Evolutionary conservation across 106 monocot genomes (phyloP).

Genomic region (Allium fistulosum): DNA sequence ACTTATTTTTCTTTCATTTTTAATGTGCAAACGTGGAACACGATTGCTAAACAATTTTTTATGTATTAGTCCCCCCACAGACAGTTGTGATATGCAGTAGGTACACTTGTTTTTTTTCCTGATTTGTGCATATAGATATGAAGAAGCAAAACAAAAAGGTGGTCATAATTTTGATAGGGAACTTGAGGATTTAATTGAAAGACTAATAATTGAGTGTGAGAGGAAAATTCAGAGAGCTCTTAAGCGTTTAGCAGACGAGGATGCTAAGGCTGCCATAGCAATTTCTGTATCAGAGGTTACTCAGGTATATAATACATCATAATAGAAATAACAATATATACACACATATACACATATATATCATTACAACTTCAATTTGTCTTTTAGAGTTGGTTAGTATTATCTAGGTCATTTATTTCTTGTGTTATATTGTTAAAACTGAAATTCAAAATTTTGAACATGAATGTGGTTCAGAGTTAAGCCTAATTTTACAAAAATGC

Average conservation of each 20-base stretch:
- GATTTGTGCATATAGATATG: slow-evolving; percentile 45
- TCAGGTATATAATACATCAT: slow-evolving; percentile 30
- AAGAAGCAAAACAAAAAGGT: slow-evolving; percentile 74
- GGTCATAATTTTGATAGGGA: slow-evolving; percentile 80
- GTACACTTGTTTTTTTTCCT: neutral
- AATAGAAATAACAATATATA: neutral
- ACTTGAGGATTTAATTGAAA: slow-evolving; percentile 85
- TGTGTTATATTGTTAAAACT: no score
- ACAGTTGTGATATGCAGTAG: no score
- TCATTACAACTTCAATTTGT: neutral
- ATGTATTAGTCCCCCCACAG: no score
- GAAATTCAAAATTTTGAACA: no score
- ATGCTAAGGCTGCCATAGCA: slow-evolving; percentile 93
- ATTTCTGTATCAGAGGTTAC: slow-evolving; percentile 94
- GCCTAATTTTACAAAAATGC: no score
- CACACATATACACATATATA: neutral
- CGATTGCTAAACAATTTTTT: no score
- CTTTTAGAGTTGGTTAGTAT: no score
- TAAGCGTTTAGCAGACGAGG: slow-evolving; percentile 78
- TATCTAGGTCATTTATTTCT: no score
- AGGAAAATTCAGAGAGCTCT: slow-evolving; percentile 95
- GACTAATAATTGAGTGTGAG: slow-evolving; percentile 86
- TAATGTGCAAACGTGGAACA: no score
- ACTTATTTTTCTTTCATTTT: no score
- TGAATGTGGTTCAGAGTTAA: no score